phyloP scores from a whole-genome alignment of 2,329 filamentous ascomycete genomes.

The Arachnomyces sp. region DNA sequence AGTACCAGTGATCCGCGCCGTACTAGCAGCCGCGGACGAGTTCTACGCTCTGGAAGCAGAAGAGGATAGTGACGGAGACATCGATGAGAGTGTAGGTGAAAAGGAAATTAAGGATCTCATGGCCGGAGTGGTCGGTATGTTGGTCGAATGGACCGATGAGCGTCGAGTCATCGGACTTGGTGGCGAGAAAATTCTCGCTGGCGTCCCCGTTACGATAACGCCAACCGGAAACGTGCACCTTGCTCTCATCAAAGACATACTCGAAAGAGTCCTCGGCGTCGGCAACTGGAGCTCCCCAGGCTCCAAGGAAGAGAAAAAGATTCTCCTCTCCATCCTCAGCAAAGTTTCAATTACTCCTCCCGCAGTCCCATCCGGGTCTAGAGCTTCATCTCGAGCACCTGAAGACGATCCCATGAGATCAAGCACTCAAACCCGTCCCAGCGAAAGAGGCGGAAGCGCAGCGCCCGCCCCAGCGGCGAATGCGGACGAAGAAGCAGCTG shows the following conservation, averaged over 20 bases:
- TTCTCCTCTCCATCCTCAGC: constrained; percentile 65
- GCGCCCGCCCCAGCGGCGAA: constrained; percentile 15
- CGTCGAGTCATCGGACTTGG: constrained; percentile 63
- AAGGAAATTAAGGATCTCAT: constrained; percentile 47
- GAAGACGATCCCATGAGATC: constrained; percentile 52
- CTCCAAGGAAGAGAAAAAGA: constrained; percentile 72
- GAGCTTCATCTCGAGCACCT: constrained; percentile 39
- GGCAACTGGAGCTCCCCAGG: constrained; percentile 26
- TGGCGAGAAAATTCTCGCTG: constrained; percentile 38
- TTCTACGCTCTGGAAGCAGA: constrained; percentile 66
- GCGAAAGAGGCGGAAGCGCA: constrained; percentile 40
- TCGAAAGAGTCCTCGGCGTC: constrained; percentile 61
- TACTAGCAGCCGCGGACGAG: constrained; percentile 52
- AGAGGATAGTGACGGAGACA: constrained; percentile 65
- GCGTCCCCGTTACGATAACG: constrained; percentile 36
- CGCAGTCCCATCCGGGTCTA: constrained; percentile 51
- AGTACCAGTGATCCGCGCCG: constrained; percentile 64
- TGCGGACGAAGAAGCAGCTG: constrained; percentile 42
- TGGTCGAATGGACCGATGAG: constrained; percentile 94
- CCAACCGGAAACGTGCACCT: constrained; percentile 60
- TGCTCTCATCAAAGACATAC: constrained; percentile 65
- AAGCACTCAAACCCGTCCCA: constrained; percentile 28
- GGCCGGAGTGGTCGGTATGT: constrained; percentile 66
- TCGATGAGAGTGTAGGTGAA: constrained; percentile 70
- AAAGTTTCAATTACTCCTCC: constrained; percentile 74